Percentiles rank a stretch among this genome's conserved stretches.
Evolutionary conservation across 2,329 filamentous ascomycete genomes (phyloP).

Genomic region (Diplodia seriata): DNA sequence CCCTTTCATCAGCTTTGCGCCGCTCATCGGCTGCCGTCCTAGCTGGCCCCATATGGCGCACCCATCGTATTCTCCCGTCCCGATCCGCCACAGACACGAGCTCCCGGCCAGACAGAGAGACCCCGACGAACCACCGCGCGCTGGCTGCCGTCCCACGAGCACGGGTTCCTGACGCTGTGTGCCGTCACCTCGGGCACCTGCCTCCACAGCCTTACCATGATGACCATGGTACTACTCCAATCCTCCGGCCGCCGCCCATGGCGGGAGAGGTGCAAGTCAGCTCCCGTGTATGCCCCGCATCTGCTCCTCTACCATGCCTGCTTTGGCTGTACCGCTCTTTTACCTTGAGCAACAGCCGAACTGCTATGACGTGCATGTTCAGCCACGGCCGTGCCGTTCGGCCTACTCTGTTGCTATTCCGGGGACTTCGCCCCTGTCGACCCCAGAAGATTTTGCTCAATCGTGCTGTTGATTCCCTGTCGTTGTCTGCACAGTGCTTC

Average conservation of each 20-base stretch:
- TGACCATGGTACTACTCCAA: slow-evolving; percentile 16
- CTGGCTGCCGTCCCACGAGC: neutral
- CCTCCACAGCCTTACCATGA: slow-evolving; percentile 18
- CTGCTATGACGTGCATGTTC: slow-evolving; percentile 27
- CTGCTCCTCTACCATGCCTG: slow-evolving; percentile 15
- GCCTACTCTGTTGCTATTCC: slow-evolving; percentile 19
- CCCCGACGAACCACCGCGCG: neutral
- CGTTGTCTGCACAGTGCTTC: slow-evolving; percentile 6
- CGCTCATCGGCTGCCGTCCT: neutral
- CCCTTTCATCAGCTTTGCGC: slow-evolving; percentile 1
- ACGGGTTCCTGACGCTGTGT: slow-evolving; percentile 24
- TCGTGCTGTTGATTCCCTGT: slow-evolving; percentile 5
- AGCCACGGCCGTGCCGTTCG: neutral
- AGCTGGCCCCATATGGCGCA: neutral
- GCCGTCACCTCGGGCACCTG: neutral
- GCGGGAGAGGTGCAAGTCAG: slow-evolving; percentile 12
- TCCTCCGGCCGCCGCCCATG: neutral
- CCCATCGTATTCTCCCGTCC: slow-evolving; percentile 23
- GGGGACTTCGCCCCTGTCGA: slow-evolving; percentile 3
- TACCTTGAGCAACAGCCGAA: slow-evolving; percentile 16
- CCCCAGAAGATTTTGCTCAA: slow-evolving; percentile 3
- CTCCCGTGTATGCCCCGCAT: slow-evolving; percentile 18
- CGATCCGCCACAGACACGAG: slow-evolving; percentile 5
- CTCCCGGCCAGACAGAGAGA: neutral
- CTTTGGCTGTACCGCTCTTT: slow-evolving; percentile 14